Percentiles rank a stretch among this genome's conserved stretches.
Conservation (phyloP, 192 early-diverging fungal genomes). For the Podila horticola region DNA sequence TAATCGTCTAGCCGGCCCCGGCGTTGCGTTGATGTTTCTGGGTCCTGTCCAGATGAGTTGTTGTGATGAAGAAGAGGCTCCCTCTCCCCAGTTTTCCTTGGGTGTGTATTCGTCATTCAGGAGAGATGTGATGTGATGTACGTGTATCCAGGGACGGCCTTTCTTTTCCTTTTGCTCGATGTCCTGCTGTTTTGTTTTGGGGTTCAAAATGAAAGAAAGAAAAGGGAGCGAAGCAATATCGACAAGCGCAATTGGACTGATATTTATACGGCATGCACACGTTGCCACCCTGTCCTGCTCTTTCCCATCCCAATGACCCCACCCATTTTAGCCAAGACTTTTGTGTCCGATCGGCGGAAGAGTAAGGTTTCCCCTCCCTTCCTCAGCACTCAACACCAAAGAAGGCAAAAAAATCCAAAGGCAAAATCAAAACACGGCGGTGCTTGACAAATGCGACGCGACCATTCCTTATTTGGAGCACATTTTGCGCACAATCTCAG, state of each 20-base stretch:
- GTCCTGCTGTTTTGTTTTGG: not conserved
- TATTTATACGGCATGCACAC: not conserved
- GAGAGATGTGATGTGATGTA: not conserved
- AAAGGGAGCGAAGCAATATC: not conserved
- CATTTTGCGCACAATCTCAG: not conserved
- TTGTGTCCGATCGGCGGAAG: not conserved
- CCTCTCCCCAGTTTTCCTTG: not conserved
- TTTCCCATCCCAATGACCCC: too few relatives aligned
- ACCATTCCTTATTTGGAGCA: not conserved
- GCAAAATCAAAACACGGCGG: too few relatives aligned
- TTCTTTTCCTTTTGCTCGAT: too few relatives aligned
- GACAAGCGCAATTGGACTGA: not conserved
- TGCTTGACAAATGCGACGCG: too few relatives aligned
- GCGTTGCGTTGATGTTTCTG: not conserved
- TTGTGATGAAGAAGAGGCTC: not conserved
- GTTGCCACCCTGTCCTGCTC: not conserved
- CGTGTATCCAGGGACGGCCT: not conserved
- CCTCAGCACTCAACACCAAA: too few relatives aligned
- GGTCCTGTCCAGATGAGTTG: not conserved
- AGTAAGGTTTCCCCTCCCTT: too few relatives aligned
- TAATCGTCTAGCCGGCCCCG: not conserved
- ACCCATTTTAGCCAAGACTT: not conserved
- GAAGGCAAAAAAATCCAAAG: too few relatives aligned
- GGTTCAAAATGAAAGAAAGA: not conserved
- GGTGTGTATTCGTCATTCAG: not conserved